These are phyloP conservation scores for Pseudogymnoascus sp. DNA, from an alignment of 2,329 filamentous ascomycete species.

Conservation along the genomic window DNA sequence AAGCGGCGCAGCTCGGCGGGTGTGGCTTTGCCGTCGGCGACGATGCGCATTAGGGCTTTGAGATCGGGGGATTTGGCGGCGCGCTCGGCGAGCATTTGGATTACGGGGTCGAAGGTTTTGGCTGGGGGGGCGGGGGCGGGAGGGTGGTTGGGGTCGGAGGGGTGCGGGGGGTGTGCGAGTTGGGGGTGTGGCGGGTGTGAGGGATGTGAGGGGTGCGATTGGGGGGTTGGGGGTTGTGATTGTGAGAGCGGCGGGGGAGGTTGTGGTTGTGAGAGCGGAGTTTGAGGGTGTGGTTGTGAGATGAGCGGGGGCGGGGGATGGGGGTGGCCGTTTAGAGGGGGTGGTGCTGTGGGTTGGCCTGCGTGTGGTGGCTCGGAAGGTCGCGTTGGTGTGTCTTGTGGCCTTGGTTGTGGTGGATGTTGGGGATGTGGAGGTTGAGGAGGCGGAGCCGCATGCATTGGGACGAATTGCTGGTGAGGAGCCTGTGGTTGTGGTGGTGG, in stretches of 20 bases:
- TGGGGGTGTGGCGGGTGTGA: background rate
- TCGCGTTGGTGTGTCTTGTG: slow-evolving; percentile 17
- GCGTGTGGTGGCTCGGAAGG: background rate
- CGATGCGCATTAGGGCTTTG: slow-evolving; percentile 74
- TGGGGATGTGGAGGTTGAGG: background rate
- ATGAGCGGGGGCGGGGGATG: slow-evolving; percentile 17
- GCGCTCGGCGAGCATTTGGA: slow-evolving; percentile 67
- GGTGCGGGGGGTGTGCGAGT: slow-evolving; percentile 7
- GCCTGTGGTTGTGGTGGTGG: slow-evolving; percentile 25
- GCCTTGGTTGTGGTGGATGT: slow-evolving; percentile 22
- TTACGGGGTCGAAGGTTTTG: slow-evolving; percentile 62
- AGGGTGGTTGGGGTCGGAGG: slow-evolving; percentile 12
- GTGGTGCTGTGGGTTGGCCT: slow-evolving; percentile 7
- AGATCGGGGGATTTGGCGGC: slow-evolving; percentile 66
- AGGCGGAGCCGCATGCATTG: slow-evolving; percentile 36
- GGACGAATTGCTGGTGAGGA: slow-evolving; percentile 38
- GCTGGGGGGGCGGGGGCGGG: slow-evolving; percentile 22
- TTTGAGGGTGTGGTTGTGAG: slow-evolving; percentile 12
- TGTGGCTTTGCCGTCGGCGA: slow-evolving; percentile 66
- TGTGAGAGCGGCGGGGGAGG: slow-evolving; percentile 12
- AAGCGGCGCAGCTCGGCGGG: slow-evolving; percentile 66
- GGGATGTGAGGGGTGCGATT: background rate
- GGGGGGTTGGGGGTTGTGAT: slow-evolving; percentile 9
- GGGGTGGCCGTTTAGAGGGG: slow-evolving; percentile 24
- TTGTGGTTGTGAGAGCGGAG: slow-evolving; percentile 15